Percentiles rank a stretch among this genome's conserved stretches.
Evolutionary conservation across 2,329 filamentous ascomycete genomes (phyloP).

Genomic region (Apiospora phragmitis): DNA sequence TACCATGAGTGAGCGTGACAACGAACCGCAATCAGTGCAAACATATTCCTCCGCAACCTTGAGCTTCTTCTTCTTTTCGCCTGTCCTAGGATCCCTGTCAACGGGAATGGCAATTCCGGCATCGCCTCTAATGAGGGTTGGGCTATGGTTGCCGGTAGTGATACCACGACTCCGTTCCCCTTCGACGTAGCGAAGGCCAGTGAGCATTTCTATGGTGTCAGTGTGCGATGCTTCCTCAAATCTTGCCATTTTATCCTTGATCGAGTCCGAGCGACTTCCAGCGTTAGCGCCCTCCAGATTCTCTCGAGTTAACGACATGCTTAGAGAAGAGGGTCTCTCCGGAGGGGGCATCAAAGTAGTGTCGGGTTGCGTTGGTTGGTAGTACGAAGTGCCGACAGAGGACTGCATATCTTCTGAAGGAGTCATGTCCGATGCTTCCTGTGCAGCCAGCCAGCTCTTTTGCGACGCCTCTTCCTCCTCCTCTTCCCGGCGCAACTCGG

Average conservation of each 20-base stretch:
- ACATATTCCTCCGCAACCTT: conserved; percentile 88
- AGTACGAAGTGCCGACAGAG: conserved; percentile 26
- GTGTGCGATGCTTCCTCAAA: conserved; percentile 76
- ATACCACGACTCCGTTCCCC: conserved; percentile 87
- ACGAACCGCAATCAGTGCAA: conserved; percentile 85
- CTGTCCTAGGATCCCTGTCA: conserved; percentile 71
- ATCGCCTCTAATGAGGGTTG: conserved; percentile 80
- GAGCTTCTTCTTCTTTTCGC: conserved; percentile 84
- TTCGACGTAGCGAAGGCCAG: conserved; percentile 82
- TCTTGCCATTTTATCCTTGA: conserved; percentile 81
- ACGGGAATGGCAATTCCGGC: conserved; percentile 81
- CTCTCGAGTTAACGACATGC: conserved; percentile 72
- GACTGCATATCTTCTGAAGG: conserved; percentile 47
- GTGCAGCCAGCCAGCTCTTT: conserved; percentile 59
- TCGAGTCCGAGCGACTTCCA: conserved; percentile 69
- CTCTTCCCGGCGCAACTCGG: conserved; percentile 83
- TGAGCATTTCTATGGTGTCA: conserved; percentile 91
- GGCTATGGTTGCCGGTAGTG: conserved; percentile 80
- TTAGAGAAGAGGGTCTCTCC: conserved; percentile 61
- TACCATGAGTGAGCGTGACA: not conserved
- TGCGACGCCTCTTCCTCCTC: conserved; percentile 74
- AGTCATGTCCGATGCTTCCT: conserved; percentile 57
- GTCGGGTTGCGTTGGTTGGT: conserved; percentile 40
- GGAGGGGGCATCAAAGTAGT: conserved; percentile 61
- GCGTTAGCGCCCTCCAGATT: conserved; percentile 74